These are phyloP conservation scores for Akebia trifoliata DNA, from an alignment of 164 flowering plant genomes.

Conservation along the genomic window DNA sequence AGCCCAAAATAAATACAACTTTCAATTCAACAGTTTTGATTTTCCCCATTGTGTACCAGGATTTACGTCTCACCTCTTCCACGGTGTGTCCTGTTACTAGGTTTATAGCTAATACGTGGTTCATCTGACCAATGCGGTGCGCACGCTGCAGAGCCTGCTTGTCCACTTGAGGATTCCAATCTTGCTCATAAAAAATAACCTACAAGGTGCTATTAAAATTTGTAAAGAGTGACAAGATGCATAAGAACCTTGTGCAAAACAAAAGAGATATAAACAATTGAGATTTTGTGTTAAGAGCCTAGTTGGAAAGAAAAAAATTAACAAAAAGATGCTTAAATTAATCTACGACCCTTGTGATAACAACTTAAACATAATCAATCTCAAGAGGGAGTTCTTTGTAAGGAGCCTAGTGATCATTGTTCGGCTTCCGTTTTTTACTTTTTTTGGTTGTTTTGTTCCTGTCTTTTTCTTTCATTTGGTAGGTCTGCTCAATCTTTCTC, in stretches of 20 bases:
- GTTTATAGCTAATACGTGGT: slow-evolving; percentile 75
- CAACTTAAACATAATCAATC: too few relatives aligned
- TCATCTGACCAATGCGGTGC: slow-evolving; percentile 87
- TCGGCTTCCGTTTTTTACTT: too few relatives aligned
- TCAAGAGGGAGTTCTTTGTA: too few relatives aligned
- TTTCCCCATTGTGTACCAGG: background rate
- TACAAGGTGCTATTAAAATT: slow-evolving; percentile 16
- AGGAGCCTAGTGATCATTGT: too few relatives aligned
- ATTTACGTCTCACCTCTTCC: slow-evolving; percentile 60
- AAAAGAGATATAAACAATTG: too few relatives aligned
- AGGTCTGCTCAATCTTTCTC: too few relatives aligned
- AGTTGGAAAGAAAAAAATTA: too few relatives aligned
- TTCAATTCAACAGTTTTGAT: background rate
- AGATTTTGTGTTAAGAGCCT: too few relatives aligned
- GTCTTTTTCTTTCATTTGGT: too few relatives aligned
- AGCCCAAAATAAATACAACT: background rate
- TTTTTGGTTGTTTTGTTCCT: too few relatives aligned
- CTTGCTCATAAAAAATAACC: slow-evolving; percentile 99
- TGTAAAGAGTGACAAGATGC: background rate
- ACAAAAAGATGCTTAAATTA: too few relatives aligned
- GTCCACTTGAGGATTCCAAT: slow-evolving; percentile 99
- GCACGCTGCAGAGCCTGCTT: slow-evolving; percentile 94
- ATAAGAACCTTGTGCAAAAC: background rate
- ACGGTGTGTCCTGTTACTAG: slow-evolving; percentile 57
- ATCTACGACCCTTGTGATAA: too few relatives aligned